Conservation (phyloP, 306 rosid genomes). For the Amphicarpaea edgeworthii region DNA sequence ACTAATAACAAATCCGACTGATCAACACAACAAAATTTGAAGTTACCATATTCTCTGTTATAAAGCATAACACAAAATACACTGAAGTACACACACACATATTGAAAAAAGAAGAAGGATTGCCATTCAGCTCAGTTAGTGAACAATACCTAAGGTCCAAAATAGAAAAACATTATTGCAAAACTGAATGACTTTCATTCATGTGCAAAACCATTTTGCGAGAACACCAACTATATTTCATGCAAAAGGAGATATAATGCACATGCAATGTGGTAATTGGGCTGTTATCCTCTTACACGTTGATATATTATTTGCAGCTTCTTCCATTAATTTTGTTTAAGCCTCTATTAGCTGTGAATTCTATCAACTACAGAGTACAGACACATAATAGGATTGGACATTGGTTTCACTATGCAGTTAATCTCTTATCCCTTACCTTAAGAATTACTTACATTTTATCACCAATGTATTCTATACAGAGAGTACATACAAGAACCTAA, state of each 20-base stretch:
- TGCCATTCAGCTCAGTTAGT: slow-evolving; percentile 9
- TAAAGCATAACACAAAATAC: slow-evolving; percentile 9
- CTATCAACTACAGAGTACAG: neutral
- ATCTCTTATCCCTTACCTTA: neutral
- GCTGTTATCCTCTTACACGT: too few species aligned
- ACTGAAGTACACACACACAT: neutral
- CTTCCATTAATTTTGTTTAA: slow-evolving; percentile 6
- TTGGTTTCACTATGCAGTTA: neutral
- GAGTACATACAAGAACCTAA: neutral
- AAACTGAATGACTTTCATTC: slow-evolving; percentile 22
- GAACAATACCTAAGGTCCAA: slow-evolving; percentile 14
- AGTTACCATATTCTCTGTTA: neutral
- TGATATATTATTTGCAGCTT: neutral
- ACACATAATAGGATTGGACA: neutral
- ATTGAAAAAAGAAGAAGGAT: neutral
- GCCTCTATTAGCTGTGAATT: neutral
- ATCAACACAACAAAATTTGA: neutral
- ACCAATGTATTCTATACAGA: neutral
- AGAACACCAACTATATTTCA: slow-evolving; percentile 7
- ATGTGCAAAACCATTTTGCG: neutral
- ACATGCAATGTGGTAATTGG: neutral
- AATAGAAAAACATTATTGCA: neutral
- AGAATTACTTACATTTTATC: neutral
- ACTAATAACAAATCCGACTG: neutral
- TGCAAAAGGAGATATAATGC: slow-evolving; percentile 26